These are phyloP conservation scores for Suhomyces chickasaworum DNA, from an alignment of 1,139 yeast genomes.

Conservation along the genomic window DNA sequence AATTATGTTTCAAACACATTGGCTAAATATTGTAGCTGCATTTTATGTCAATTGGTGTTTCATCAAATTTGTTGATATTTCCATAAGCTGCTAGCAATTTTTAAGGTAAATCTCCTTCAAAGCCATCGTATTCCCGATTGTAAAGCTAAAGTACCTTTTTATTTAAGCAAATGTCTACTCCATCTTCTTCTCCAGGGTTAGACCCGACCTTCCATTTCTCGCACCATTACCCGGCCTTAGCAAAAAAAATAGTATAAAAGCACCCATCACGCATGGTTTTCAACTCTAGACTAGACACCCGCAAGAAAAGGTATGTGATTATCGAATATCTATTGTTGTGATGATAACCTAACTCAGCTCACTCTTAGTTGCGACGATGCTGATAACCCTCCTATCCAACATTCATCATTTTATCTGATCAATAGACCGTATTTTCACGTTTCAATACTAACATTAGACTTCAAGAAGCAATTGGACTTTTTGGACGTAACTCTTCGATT, in stretches of 20 bases:
- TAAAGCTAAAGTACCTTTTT: too few species aligned
- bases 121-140: too few species aligned
- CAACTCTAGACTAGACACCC: not conserved
- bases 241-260: not conserved
- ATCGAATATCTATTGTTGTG: constrained; percentile 29
- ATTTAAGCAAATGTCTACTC: not conserved
- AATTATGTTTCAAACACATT: too few species aligned
- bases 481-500: constrained; percentile 80
- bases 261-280: not conserved
- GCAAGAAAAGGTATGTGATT: constrained; percentile 15
- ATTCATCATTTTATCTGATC: constrained; percentile 40
- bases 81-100: too few species aligned
- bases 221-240: constrained; percentile 13
- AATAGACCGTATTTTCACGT: constrained; percentile 6
- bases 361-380: constrained; percentile 54
- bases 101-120: too few species aligned
- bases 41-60: too few species aligned
- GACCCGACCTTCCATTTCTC: not conserved
- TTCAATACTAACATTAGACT: constrained; percentile 11
- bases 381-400: constrained; percentile 50
- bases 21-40: too few species aligned
- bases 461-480: constrained; percentile 55
- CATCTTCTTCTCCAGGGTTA: not conserved
- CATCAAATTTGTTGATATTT: too few species aligned
- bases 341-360: constrained; percentile 59